Conservation (phyloP, 1,284 basidiomycete genomes). For the Lentinula novae-zelandiae region DNA sequence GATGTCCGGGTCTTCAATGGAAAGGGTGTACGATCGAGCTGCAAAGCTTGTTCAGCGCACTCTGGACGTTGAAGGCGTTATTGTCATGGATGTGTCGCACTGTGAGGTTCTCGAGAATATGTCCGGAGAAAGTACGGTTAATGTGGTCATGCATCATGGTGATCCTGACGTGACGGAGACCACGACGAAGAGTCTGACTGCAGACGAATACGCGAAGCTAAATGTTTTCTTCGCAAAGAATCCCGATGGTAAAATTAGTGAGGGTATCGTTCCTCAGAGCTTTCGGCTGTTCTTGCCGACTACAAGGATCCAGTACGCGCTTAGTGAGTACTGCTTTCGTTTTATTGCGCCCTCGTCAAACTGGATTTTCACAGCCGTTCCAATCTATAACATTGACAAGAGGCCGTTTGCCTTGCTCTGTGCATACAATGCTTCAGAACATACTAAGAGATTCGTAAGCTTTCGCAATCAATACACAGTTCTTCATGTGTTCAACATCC, state of each 20-base stretch:
- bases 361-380: conserved; percentile 55
- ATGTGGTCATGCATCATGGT: conserved; percentile 55
- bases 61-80: conserved; percentile 87
- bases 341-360: background rate
- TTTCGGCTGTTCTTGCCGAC: conserved; percentile 78
- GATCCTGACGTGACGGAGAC: conserved; percentile 35
- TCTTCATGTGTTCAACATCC: conserved; percentile 6
- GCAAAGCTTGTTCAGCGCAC: conserved; percentile 87
- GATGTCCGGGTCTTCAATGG: conserved; percentile 60
- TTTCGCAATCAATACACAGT: background rate
- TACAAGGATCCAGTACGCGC: conserved; percentile 73
- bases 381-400: conserved; percentile 92
- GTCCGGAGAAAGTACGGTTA: conserved; percentile 60
- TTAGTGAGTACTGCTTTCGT: conserved; percentile 51
- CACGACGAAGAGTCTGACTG: conserved; percentile 49
- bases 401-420: conserved; percentile 90
- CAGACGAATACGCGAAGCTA: conserved; percentile 70
- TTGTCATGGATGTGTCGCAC: conserved; percentile 90
- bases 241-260: conserved; percentile 83
- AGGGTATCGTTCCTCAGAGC: conserved; percentile 75
- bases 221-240: conserved; percentile 73
- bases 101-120: conserved; percentile 84
- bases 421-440: conserved; percentile 82
- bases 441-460: conserved; percentile 76
- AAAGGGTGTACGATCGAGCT: conserved; percentile 83